A percentile compares a stretch with the other conserved stretches of the same genome.
Conservation (phyloP, 768 basidiomycete genomes). For the Hygrocybe coccinea region DNA sequence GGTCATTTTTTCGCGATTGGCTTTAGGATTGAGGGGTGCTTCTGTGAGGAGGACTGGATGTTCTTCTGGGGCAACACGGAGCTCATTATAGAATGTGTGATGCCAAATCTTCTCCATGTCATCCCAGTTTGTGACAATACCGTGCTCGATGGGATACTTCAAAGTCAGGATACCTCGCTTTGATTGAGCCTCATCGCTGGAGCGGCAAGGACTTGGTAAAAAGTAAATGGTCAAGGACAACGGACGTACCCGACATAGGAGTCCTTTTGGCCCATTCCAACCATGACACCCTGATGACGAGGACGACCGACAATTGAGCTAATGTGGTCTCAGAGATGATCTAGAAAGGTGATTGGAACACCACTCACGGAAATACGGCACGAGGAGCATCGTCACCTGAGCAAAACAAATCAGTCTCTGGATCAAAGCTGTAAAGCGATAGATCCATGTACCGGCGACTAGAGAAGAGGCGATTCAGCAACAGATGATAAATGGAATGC, state of each 20-base stretch:
- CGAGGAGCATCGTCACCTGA: constrained; percentile 84
- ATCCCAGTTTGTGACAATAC: constrained; percentile 97
- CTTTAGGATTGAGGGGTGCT: constrained; percentile 89
- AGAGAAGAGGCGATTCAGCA: constrained; percentile 11
- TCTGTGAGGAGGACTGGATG: constrained; percentile 90
- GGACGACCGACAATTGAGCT: constrained; percentile 94
- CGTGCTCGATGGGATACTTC: constrained; percentile 92
- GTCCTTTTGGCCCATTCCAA: constrained; percentile 95
- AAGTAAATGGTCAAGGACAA: constrained; percentile 4
- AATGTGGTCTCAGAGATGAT: constrained; percentile 9
- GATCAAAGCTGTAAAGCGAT: neutral
- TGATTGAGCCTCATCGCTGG: constrained; percentile 84
- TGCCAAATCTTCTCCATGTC: constrained; percentile 99
- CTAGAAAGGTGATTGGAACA: neutral
- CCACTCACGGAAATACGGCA: constrained; percentile 89
- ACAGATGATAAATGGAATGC: constrained; percentile 10
- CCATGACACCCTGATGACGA: constrained; percentile 93
- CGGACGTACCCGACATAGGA: constrained; percentile 82
- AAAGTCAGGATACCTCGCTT: constrained; percentile 93
- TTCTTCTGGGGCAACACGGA: constrained; percentile 89
- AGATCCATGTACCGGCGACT: constrained; percentile 57
- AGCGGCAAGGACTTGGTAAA: constrained; percentile 9
- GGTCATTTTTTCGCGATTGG: constrained; percentile 90
- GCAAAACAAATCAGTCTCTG: constrained; percentile 16
- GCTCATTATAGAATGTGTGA: constrained; percentile 95